phyloP scores from a whole-genome alignment of 164 flowering plant genomes.

The Akebia trifoliata region DNA sequence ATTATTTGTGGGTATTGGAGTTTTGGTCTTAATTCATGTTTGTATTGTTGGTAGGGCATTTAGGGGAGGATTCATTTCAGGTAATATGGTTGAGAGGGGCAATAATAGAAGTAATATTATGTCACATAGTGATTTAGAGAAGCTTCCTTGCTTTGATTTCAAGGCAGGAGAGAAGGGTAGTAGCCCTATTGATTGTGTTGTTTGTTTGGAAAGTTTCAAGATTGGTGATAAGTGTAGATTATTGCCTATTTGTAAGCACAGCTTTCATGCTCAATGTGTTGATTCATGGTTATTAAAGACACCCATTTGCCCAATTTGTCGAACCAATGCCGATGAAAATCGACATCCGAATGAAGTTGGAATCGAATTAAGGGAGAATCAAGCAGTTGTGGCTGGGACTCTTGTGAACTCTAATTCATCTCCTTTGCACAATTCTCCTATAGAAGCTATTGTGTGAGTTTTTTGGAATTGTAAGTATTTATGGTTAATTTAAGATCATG shows the following conservation, averaged over 20 bases:
- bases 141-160: constrained; percentile 53
- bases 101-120: constrained; percentile 24
- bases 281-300: constrained; percentile 45
- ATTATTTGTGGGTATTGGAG: constrained; percentile 42
- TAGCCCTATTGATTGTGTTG: constrained; percentile 36
- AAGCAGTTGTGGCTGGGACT: no score
- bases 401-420: no score
- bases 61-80: no score
- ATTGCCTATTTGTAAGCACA: constrained; percentile 40
- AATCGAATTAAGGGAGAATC: no score
- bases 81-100: constrained; percentile 5
- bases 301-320: constrained; percentile 45
- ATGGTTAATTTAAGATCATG: no score
- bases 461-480: no score
- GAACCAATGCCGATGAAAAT: constrained; percentile 24
- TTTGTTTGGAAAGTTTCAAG: constrained; percentile 45
- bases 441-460: no score
- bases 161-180: constrained; percentile 24
- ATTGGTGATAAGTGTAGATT: constrained; percentile 43
- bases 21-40: constrained; percentile 45
- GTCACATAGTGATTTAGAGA: constrained; percentile 48
- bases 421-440: no score
- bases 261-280: constrained; percentile 43
- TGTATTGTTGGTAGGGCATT: constrained; percentile 56
- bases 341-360: no score